Conservation (phyloP, 768 basidiomycete genomes). For the button mushroom (Agaricus bisporus) region DNA sequence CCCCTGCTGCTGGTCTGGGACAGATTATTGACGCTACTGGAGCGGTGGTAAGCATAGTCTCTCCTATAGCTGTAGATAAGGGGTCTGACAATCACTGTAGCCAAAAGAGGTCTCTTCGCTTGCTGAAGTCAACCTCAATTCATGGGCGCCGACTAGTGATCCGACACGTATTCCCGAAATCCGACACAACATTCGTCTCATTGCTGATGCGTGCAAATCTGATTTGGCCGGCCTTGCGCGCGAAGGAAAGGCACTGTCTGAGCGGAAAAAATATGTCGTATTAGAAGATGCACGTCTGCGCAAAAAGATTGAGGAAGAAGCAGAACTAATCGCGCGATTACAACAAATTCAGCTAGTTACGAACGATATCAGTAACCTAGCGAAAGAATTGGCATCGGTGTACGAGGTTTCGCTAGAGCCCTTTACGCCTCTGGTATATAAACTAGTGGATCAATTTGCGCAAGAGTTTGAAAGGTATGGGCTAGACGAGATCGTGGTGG, state of each 20-base stretch:
- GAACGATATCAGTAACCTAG: constrained; percentile 58
- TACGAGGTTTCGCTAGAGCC: constrained; percentile 71
- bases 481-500: constrained; percentile 90
- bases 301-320: constrained; percentile 70
- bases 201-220: constrained; percentile 74
- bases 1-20: constrained; percentile 53
- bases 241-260: constrained; percentile 81
- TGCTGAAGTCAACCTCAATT: constrained; percentile 65
- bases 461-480: constrained; percentile 72
- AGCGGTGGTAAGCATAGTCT: constrained; percentile 59
- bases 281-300: constrained; percentile 67
- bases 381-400: constrained; percentile 55
- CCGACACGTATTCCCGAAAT: constrained; percentile 90
- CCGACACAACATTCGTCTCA: constrained; percentile 90
- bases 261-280: constrained; percentile 66
- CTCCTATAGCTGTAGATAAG: constrained; percentile 1
- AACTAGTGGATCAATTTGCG: constrained; percentile 62
- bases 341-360: constrained; percentile 73
- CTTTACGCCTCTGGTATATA: constrained; percentile 68
- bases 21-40: constrained; percentile 94
- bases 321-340: constrained; percentile 69
- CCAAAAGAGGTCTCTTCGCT: constrained; percentile 85
- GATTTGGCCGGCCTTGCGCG: constrained; percentile 86
- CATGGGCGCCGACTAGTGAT: constrained; percentile 87
- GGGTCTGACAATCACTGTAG: constrained; percentile 31